Evolutionary conservation across 2,329 filamentous ascomycete species (phyloP).

Genomic region (Dendrostoma leiphaemia): DNA sequence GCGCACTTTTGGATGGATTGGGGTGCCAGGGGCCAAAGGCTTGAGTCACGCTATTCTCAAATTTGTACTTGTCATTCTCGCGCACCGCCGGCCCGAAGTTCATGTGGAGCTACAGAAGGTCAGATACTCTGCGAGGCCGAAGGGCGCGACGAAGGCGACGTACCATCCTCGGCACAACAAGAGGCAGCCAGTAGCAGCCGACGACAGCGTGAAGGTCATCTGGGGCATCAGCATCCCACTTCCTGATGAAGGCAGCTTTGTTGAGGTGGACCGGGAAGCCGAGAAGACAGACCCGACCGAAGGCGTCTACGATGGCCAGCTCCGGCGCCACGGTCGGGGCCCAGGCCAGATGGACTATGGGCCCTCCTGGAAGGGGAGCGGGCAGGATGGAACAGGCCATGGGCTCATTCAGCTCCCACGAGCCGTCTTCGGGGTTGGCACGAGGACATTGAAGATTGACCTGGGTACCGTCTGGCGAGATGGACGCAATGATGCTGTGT

Average conservation of each 20-base stretch:
- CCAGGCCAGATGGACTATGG: conserved; percentile 81
- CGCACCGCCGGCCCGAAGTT: conserved; percentile 63
- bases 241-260: conserved; percentile 57
- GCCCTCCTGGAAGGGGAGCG: conserved; percentile 60
- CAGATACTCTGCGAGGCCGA: background rate
- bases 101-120: conserved; percentile 39
- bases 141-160: background rate
- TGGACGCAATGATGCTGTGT: conserved; percentile 78
- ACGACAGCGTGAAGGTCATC: conserved; percentile 77
- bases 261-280: conserved; percentile 72
- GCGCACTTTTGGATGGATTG: conserved; percentile 65
- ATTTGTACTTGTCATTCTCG: conserved; percentile 62
- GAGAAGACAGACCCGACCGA: conserved; percentile 74
- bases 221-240: conserved; percentile 63
- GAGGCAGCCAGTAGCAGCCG: conserved; percentile 82
- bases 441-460: conserved; percentile 73
- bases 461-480: conserved; percentile 67
- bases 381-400: conserved; percentile 61
- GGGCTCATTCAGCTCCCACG: conserved; percentile 76
- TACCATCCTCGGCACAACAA: conserved; percentile 34
- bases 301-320: conserved; percentile 77
- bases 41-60: conserved; percentile 64
- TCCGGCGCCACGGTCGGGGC: conserved; percentile 70
- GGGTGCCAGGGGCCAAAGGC: conserved; percentile 73
- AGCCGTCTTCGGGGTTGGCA: conserved; percentile 65